Conservation (phyloP, 169 alveolate species). For the Theileria luwenshuni region DNA sequence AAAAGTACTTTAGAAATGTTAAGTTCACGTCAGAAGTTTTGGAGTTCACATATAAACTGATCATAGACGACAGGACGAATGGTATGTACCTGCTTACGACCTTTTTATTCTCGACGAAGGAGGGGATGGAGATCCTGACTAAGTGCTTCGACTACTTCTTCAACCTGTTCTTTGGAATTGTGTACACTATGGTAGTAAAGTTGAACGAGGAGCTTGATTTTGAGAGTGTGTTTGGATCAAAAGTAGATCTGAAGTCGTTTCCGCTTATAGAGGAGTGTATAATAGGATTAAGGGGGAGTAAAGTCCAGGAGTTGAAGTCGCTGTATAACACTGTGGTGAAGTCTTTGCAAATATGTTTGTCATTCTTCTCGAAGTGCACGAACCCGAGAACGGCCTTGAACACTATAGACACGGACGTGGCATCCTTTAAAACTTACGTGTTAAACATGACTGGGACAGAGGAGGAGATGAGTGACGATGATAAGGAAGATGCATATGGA, state of each 20-base stretch:
- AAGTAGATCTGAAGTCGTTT: constrained; percentile 22
- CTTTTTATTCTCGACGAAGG: constrained; percentile 25
- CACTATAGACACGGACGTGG: neutral
- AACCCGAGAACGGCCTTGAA: constrained; percentile 38
- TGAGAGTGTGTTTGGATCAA: constrained; percentile 45
- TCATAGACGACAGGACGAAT: constrained; percentile 30
- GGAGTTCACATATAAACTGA: constrained; percentile 59
- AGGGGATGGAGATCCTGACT: constrained; percentile 31
- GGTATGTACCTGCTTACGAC: constrained; percentile 36
- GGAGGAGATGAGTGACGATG: neutral
- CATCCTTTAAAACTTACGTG: neutral
- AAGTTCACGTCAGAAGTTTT: constrained; percentile 51
- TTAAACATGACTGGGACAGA: no score
- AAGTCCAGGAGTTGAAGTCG: constrained; percentile 27
- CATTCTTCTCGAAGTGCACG: constrained; percentile 44
- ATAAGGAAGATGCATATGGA: neutral
- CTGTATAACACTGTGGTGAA: constrained; percentile 18
- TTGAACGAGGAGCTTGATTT: constrained; percentile 18
- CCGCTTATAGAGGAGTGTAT: constrained; percentile 16
- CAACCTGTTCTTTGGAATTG: constrained; percentile 36
- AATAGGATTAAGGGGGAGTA: constrained; percentile 2
- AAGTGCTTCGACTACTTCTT: constrained; percentile 37
- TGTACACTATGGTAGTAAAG: constrained; percentile 42
- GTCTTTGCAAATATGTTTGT: constrained; percentile 45
- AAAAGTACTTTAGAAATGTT: constrained; percentile 47